Evolutionary conservation across 352 stramenopile genomes (phyloP), one percentile per base, ranked within the genome.

Genomic region (Pythium biforme): DNA sequence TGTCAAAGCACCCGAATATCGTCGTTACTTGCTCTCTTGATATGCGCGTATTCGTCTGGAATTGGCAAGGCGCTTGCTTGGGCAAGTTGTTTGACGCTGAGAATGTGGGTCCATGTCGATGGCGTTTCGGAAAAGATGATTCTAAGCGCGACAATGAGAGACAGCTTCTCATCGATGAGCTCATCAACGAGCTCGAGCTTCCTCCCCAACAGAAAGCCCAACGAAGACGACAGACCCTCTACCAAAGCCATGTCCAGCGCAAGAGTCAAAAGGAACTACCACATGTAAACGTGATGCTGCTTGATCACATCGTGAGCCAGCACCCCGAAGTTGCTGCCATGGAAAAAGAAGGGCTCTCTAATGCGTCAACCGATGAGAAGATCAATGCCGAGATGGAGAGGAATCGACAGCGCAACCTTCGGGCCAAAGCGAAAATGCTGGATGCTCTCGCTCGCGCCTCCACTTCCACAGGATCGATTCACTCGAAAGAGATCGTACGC

Each of bases 241-340:
- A 81, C 48, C 50, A 81, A 7, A 72, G 80, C 20, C 81, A 90
- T 29, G 69, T 84, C 3, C 67, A 74, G 41, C 75, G 74, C 15
- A 79, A 78, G 25, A 86, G 69, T 39, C 59, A 77, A 29, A 72
- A 72, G n/a, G 73, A 88, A 6, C 39, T 86, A 1, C 66, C 66
- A 4, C 71, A 76, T 39, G 72, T 87, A 2, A 86, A 73, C 39
- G 59, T 72, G 2, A 77, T 90, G 68, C 29, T 90, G 48, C 39
- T 90, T 0, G 81, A 88, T n/a, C 81, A 90, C 47, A 78, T 90
- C 14, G 79, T 87, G 52, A 88, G 70, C 55, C 81, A 86, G 48
- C 79, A 83, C 40, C 76, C 78, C 0, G 81, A 90, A 41, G 70
- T 90, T 0, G 68, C 73, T 1, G 66, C 68, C 70, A 15, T 73